phyloP scores from a whole-genome alignment of 2,329 filamentous ascomycete genomes.

The Exutisphaerella laricina region DNA sequence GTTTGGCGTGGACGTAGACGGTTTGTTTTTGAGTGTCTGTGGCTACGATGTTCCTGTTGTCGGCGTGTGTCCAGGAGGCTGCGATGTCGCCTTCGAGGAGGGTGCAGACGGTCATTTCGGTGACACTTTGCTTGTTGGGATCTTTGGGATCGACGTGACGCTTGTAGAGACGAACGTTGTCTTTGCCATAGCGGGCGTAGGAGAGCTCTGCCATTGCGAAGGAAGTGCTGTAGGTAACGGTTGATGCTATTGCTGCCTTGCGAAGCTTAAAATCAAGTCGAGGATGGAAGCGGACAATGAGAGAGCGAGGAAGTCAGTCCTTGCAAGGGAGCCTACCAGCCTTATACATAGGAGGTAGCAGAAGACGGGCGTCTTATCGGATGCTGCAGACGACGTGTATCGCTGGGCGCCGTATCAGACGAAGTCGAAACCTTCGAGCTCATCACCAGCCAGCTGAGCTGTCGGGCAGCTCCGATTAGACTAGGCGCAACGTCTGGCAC shows the following conservation, averaged over 20 bases:
- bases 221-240: slow-evolving; percentile 1
- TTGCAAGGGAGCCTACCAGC: background rate
- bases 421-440: background rate
- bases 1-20: slow-evolving; percentile 83
- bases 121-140: slow-evolving; percentile 69
- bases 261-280: background rate
- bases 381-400: background rate
- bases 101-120: slow-evolving; percentile 91
- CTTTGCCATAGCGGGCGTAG: slow-evolving; percentile 78
- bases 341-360: background rate
- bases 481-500: no score
- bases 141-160: slow-evolving; percentile 70
- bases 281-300: background rate
- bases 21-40: slow-evolving; percentile 98
- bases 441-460: no score
- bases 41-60: slow-evolving; percentile 92
- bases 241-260: no score
- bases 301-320: background rate
- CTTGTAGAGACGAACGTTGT: slow-evolving; percentile 98
- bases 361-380: background rate
- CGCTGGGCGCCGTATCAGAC: background rate
- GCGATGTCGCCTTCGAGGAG: slow-evolving; percentile 91
- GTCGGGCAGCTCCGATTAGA: no score
- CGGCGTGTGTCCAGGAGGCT: slow-evolving; percentile 78
- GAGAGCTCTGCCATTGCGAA: slow-evolving; percentile 43